phyloP scores from a whole-genome alignment of 2,329 filamentous ascomycete species.

The Fusarium longipes region DNA sequence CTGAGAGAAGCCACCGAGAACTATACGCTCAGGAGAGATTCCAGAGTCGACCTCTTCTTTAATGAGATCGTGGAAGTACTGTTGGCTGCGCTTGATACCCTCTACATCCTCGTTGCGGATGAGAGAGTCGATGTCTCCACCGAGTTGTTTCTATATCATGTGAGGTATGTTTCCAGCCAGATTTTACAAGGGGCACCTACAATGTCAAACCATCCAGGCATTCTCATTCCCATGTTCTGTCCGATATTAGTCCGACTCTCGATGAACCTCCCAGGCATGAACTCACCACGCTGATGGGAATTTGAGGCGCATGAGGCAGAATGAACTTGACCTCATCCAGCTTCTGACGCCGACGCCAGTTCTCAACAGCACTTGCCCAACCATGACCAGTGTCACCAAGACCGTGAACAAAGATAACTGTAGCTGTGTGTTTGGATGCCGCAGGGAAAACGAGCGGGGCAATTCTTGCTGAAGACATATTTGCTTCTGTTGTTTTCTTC shows the following conservation, averaged over 20 bases:
- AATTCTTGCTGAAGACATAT: constrained; percentile 41
- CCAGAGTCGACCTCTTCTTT: constrained; percentile 82
- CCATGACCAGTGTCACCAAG: constrained; percentile 85
- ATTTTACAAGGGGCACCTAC: constrained; percentile 54
- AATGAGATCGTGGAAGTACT: constrained; percentile 83
- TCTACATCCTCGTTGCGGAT: constrained; percentile 69
- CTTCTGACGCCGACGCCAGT: constrained; percentile 82
- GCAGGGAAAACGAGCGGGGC: constrained; percentile 80
- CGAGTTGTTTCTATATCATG: constrained; percentile 49
- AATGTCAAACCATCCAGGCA: constrained; percentile 92
- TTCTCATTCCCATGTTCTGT: constrained; percentile 55
- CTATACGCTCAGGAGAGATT: constrained; percentile 83
- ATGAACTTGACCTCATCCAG: constrained; percentile 94
- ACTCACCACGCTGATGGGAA: constrained; percentile 78
- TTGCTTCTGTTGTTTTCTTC: neutral
- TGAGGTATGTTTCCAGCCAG: constrained; percentile 1
- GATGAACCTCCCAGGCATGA: neutral
- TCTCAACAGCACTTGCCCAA: constrained; percentile 86
- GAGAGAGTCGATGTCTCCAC: constrained; percentile 49
- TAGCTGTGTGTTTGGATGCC: constrained; percentile 86
- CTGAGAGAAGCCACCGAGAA: constrained; percentile 87
- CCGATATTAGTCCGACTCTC: constrained; percentile 23
- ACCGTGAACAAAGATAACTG: constrained; percentile 93
- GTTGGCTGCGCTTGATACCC: constrained; percentile 78
- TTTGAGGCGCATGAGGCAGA: constrained; percentile 88